Conservation (phyloP, 768 basidiomycete species). For the Lanmaoa rubissima region DNA sequence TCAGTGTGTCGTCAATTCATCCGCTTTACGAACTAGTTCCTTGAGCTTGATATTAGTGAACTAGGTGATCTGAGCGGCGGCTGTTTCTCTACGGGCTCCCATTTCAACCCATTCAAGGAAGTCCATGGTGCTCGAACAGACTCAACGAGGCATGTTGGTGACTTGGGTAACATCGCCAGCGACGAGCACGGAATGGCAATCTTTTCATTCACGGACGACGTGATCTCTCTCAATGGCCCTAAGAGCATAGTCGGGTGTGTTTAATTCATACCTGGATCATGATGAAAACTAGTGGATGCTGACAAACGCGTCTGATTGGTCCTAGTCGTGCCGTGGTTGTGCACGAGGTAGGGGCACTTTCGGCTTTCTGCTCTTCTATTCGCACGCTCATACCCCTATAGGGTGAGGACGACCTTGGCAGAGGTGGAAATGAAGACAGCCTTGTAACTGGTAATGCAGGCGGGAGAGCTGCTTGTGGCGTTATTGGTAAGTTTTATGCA, state of each 20-base stretch:
- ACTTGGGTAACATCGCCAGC: constrained; percentile 70
- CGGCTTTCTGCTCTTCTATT: constrained; percentile 1
- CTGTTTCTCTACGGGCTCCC: constrained; percentile 66
- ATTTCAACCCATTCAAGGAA: constrained; percentile 71
- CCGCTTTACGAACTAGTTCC: constrained; percentile 21
- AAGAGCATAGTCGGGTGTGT: constrained; percentile 68
- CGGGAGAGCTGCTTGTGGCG: constrained; percentile 74
- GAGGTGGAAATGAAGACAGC: constrained; percentile 63
- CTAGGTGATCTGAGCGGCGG: constrained; percentile 66
- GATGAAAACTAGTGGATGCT: neutral
- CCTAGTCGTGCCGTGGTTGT: constrained; percentile 69
- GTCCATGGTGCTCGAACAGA: constrained; percentile 65
- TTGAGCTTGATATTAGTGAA: constrained; percentile 13
- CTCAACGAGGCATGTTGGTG: constrained; percentile 64
- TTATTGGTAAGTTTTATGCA: constrained; percentile 53
- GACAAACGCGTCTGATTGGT: constrained; percentile 4
- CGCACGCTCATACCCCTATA: constrained; percentile 23
- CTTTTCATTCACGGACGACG: constrained; percentile 55
- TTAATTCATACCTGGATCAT: neutral
- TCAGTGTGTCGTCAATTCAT: constrained; percentile 49
- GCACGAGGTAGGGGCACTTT: constrained; percentile 50
- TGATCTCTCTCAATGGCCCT: constrained; percentile 67
- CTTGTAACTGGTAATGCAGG: constrained; percentile 80
- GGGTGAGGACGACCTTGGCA: constrained; percentile 82
- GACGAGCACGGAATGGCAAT: constrained; percentile 56